Evolutionary conservation across 2,329 filamentous ascomycete species (phyloP).

Genomic region (Magnaporthiopsis incrustans): DNA sequence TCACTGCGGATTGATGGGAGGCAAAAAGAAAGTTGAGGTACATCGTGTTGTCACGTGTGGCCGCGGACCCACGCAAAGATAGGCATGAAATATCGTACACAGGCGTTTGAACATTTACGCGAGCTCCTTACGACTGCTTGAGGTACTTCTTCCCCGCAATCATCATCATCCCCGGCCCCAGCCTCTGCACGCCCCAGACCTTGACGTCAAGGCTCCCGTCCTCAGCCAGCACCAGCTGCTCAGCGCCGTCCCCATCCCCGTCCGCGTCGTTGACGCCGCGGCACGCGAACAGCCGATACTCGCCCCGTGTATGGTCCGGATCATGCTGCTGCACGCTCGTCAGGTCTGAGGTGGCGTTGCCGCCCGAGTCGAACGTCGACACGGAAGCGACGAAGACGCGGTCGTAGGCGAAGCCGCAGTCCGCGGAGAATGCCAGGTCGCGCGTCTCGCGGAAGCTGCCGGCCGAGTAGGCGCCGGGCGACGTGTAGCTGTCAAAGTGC

Average conservation of each 20-base stretch:
- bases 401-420: neutral
- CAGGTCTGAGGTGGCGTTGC: neutral
- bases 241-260: too few species aligned
- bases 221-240: neutral
- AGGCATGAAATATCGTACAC: too few species aligned
- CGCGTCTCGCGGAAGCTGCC: neutral
- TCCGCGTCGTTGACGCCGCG: neutral
- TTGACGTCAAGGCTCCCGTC: neutral
- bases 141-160: neutral
- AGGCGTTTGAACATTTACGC: too few species aligned
- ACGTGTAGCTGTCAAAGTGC: neutral
- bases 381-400: neutral
- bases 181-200: neutral
- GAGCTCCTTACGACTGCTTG: neutral
- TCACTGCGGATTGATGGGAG: too few species aligned
- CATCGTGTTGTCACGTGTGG: too few species aligned
- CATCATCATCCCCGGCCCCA: neutral
- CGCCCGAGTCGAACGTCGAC: neutral
- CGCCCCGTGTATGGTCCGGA: neutral
- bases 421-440: neutral
- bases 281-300: neutral
- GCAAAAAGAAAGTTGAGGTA: too few species aligned
- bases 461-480: too few species aligned
- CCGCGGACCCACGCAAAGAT: too few species aligned
- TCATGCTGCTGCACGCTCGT: neutral